phyloP scores from a whole-genome alignment of 2,329 filamentous ascomycete genomes.

The Aspergillus neoniger region DNA sequence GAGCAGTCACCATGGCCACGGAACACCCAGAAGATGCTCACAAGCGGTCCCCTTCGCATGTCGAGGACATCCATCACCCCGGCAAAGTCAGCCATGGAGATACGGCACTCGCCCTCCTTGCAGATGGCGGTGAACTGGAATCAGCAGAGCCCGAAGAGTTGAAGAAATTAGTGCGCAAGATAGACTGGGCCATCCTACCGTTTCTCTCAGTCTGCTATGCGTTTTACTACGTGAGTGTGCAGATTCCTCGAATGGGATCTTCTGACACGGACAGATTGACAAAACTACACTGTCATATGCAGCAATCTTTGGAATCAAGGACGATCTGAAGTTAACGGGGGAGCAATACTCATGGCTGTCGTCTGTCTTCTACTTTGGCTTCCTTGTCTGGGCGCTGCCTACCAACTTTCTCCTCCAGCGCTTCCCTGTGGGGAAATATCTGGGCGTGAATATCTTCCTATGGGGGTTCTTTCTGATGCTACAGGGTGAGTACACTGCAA shows the following conservation, averaged over 20 bases:
- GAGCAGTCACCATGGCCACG: background rate
- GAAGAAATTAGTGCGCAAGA: conserved; percentile 10
- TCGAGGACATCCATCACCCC: background rate
- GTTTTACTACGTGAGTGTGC: conserved; percentile 15
- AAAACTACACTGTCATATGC: conserved; percentile 45
- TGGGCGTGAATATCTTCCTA: conserved; percentile 17
- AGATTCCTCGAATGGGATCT: background rate
- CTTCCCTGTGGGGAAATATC: conserved; percentile 19
- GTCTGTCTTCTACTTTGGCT: conserved; percentile 48
- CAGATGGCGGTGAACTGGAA: background rate
- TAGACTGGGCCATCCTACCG: conserved; percentile 13
- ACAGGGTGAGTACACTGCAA: background rate
- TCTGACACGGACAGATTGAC: background rate
- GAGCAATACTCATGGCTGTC: conserved; percentile 46
- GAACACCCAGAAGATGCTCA: background rate
- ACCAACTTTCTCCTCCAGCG: conserved; percentile 30
- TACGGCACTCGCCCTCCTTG: conserved; percentile 1
- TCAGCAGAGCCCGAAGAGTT: background rate
- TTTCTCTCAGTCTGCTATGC: conserved; percentile 15
- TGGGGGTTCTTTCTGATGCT: conserved; percentile 18
- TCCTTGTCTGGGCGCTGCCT: conserved; percentile 32
- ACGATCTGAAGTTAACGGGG: conserved; percentile 42
- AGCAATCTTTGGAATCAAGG: conserved; percentile 55
- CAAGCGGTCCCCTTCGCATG: background rate
- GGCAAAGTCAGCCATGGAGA: conserved; percentile 3